Evolutionary conservation across 2,329 filamentous ascomycete species (phyloP), one percentile per base, ranked within the genome.

Genomic region (Cyclaneusma minus): DNA sequence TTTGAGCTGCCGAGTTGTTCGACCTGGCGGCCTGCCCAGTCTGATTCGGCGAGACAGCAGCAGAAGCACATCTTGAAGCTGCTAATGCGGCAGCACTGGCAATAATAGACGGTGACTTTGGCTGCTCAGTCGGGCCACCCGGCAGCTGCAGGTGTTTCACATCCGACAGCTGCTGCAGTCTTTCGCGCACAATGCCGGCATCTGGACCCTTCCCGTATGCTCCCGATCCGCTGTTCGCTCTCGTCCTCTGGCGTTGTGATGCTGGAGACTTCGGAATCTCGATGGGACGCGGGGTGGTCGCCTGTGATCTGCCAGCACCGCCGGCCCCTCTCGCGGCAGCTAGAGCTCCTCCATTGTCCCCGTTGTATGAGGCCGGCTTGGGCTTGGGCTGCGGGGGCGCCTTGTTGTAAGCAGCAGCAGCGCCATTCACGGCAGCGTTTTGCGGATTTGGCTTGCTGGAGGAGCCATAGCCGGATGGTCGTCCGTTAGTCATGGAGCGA

Each of bases 51-150:
- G n/a, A n/a, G n/a, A n/a, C n/a, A 31, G 48, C 62, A 4, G 62
- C 54, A 35, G 67, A 68, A 14, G 56, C 61, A 10, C 68, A 65
- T 43, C 73, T 57, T 29, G 68, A 72, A 12, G 71, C 73, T 3
- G 68, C 70, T 14, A 72, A 49, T 16, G 60, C 67, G 8, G 69
- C 69, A 8, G 70, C 70, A 34, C n/a, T n/a, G n/a, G n/a, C n/a
- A n/a, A 74, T 65, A 33, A 66, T 64, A 4, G 67, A 75, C 5
- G 70, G 60, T 23, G 63, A 72, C 31, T 60, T 62, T 9, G 33
- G 21, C 12, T 28, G 34, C 22, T 38, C 35, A 16, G 25, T 23
- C 7, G 29, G n/a, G 6, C 20, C 21, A 17, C 29, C 27, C 25
- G 37, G 32, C n/a, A 29, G 37, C 16, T 40, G 37, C 12, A 40